These are phyloP conservation scores for Cystofilobasidium capitatum DNA, from an alignment of 768 basidiomycete species.

Conservation along the genomic window DNA sequence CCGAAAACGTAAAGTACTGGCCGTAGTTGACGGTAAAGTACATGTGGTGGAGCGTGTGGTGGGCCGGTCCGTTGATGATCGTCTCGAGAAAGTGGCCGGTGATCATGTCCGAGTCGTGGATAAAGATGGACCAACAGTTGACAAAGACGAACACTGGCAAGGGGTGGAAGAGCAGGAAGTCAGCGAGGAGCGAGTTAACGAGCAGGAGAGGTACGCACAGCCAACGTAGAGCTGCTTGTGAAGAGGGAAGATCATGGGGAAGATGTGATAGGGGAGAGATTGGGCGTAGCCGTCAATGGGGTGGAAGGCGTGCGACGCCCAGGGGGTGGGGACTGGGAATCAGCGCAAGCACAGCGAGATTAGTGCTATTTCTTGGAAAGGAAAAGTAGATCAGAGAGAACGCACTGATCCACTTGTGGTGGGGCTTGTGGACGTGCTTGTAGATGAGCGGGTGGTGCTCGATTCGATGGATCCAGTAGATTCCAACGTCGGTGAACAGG, in stretches of 20 bases:
- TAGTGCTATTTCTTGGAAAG: not conserved
- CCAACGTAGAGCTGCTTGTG: constrained; percentile 72
- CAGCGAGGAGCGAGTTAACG: constrained; percentile 60
- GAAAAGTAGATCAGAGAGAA: constrained; percentile 29
- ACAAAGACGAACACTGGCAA: not conserved
- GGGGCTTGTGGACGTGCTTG: constrained; percentile 89
- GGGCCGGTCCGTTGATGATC: constrained; percentile 89
- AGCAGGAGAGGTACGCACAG: constrained; percentile 86
- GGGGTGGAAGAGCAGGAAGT: not conserved
- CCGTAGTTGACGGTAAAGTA: constrained; percentile 97
- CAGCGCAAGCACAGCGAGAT: not conserved
- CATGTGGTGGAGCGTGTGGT: constrained; percentile 92
- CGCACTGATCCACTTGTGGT: constrained; percentile 96
- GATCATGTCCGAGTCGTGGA: constrained; percentile 99
- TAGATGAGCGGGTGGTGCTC: constrained; percentile 78
- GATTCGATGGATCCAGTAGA: constrained; percentile 94
- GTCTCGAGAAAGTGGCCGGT: constrained; percentile 79
- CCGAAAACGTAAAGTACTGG: constrained; percentile 96
- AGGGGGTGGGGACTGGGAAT: constrained; percentile 79
- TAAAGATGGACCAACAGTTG: constrained; percentile 37
- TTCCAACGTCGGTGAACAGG: constrained; percentile 78
- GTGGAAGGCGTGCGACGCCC: constrained; percentile 96
- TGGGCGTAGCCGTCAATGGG: constrained; percentile 89
- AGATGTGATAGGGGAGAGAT: constrained; percentile 88
- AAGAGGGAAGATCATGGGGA: constrained; percentile 79